Base-by-base conservation (phyloP, 2,329 filamentous ascomycete genomes). In the Graphiopsis chlorocephala region DNA sequence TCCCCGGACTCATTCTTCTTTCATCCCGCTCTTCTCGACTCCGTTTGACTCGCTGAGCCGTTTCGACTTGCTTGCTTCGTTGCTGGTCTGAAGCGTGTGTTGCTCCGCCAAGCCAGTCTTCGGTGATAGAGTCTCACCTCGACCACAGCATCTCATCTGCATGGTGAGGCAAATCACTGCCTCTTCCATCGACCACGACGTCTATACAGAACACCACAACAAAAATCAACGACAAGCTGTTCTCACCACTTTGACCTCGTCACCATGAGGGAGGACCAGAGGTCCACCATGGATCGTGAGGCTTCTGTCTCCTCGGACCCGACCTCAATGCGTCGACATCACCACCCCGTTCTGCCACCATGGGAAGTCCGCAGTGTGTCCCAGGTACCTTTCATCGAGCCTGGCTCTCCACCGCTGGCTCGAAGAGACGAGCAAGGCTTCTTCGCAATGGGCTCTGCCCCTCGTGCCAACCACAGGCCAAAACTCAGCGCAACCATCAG, bases 311-410 rank as follows among this genome's bases (percentile, higher is more conserved):
- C 17, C 10, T 53, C 50, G 4, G 50, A 53, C 17, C 28, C 50
- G 10, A 11, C 28, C 17, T 31, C 28, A 10, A 31, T 15, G 17
- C 28, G 28, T n/a, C 50, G 50, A 17, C 11, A 20, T 10, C 25
- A 53, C 20, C 50, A 53, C 17, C 55, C 26, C 2, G 26, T 38
- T 12, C 61, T 50, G 14, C 68, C 68, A 45, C 68, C 67, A 55
- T 70, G 67, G 68, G 67, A 70, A 50, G 59, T 61, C 25, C 60
- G 66, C 25, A 64, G 50, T 31, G 53, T 69, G 11, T 48, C 68
- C 1, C 64, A 65, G 28, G 67, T 69, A 11, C 67, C 67, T 6
- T 69, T 61, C 62, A 65, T 68, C 28, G 59, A 45, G 29, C 33
- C 66, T 33, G 56, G 61, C 17, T 65, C 65, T 5, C 65, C 63